These are phyloP conservation scores for Vigna hirtella DNA, from an alignment of 306 rosid species.

Conservation along the genomic window DNA sequence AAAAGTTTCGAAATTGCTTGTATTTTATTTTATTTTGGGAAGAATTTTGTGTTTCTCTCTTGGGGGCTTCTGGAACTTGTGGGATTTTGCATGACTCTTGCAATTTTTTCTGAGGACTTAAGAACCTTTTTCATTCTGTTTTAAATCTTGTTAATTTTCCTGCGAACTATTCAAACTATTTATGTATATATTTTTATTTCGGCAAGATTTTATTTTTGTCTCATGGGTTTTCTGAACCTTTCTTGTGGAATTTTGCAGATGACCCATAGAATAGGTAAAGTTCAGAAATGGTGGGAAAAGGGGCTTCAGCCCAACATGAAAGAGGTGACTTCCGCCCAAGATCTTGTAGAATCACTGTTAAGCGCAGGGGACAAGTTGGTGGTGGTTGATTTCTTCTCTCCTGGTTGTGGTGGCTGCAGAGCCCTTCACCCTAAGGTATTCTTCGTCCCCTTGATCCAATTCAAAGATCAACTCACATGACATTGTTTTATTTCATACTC, in stretches of 20 bases:
- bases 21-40: neutral
- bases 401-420: slow-evolving; percentile 96
- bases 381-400: slow-evolving; percentile 86
- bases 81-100: no score
- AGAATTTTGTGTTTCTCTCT: no score
- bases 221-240: slow-evolving; percentile 2
- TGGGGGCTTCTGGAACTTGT: no score
- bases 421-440: slow-evolving; percentile 94
- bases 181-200: neutral
- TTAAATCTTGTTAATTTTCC: no score
- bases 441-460: neutral
- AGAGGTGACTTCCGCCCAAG: slow-evolving; percentile 74
- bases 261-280: slow-evolving; percentile 62
- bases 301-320: slow-evolving; percentile 82
- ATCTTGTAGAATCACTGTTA: slow-evolving; percentile 76
- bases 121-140: neutral
- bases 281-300: slow-evolving; percentile 91
- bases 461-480: neutral
- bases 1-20: no score
- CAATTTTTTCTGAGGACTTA: neutral
- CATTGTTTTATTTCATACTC: neutral
- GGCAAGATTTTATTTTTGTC: slow-evolving; percentile 6
- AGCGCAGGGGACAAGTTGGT: slow-evolving; percentile 84
- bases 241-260: slow-evolving; percentile 49
- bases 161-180: neutral